phyloP scores from a whole-genome alignment of 805 yeast species.

The Myxozyma vanderwaltii region DNA sequence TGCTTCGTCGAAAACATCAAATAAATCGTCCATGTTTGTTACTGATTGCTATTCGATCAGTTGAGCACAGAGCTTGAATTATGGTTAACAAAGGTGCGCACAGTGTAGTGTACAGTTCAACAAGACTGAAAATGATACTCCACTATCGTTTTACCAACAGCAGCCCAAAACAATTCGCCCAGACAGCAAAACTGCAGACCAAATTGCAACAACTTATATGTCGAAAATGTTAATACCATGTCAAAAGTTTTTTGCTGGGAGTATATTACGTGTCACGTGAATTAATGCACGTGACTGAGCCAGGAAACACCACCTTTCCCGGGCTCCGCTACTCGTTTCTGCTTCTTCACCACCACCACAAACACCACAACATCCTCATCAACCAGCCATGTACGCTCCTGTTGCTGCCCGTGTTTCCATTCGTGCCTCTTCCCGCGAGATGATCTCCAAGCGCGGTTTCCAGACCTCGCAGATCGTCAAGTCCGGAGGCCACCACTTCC shows the following conservation, averaged over 20 bases:
- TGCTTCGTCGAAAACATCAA: slow-evolving; percentile 41
- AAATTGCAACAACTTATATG: neutral
- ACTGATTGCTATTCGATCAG: neutral
- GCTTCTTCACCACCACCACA: neutral
- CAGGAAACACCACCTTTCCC: neutral
- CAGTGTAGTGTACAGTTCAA: too few relatives aligned
- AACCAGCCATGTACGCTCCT: slow-evolving; percentile 24
- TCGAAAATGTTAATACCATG: neutral
- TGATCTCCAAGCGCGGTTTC: slow-evolving; percentile 40
- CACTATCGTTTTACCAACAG: too few relatives aligned
- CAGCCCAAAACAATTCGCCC: neutral
- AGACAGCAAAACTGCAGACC: neutral
- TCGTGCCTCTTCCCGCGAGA: slow-evolving; percentile 17
- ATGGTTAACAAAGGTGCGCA: too few relatives aligned
- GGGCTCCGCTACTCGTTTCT: neutral
- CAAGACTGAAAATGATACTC: too few relatives aligned
- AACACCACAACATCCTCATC: neutral
- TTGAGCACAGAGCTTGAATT: too few relatives aligned
- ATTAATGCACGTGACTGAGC: neutral
- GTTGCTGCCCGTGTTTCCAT: slow-evolving; percentile 20
- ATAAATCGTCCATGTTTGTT: slow-evolving; percentile 38
- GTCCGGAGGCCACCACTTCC: slow-evolving; percentile 51
- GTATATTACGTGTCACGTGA: neutral
- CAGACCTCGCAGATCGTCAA: slow-evolving; percentile 45
- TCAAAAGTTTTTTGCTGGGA: slow-evolving; percentile 12